Percentiles rank a stretch among this genome's conserved stretches.
Evolutionary conservation across 129 eudicot genomes (phyloP).

Genomic region (Chrysanthemum lavandulifolium): DNA sequence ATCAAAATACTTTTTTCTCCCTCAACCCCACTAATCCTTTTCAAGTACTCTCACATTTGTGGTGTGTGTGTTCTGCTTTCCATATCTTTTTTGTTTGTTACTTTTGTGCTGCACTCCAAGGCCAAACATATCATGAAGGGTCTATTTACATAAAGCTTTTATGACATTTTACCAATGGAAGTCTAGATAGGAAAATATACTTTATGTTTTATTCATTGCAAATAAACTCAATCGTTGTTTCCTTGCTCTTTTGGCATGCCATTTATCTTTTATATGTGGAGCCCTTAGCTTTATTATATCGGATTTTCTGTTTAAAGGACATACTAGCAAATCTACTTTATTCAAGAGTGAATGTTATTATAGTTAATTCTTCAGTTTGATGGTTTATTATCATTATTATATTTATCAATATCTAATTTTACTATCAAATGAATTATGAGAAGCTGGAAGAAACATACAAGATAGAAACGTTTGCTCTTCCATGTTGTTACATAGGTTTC

Average conservation of each 20-base stretch:
- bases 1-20: constrained; percentile 24
- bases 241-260: constrained; percentile 3
- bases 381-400: not conserved
- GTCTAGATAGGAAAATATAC: constrained; percentile 8
- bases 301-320: not conserved
- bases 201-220: not conserved
- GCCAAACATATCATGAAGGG: constrained; percentile 24
- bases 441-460: not conserved
- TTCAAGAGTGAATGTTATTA: constrained; percentile 4
- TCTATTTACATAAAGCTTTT: constrained; percentile 21
- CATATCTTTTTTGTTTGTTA: constrained; percentile 11
- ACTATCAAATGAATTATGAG: not conserved
- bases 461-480: not conserved
- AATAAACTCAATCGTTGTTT: not conserved
- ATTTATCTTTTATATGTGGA: not conserved
- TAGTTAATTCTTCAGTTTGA: not conserved
- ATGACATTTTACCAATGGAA: constrained; percentile 11
- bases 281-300: not conserved
- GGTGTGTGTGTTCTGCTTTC: constrained; percentile 21
- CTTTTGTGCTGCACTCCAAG: constrained; percentile 26
- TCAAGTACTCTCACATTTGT: not conserved
- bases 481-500: not conserved
- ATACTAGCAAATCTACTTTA: constrained; percentile 6
- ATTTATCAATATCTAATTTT: not conserved
- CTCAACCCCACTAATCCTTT: constrained; percentile 34